Evolutionary conservation across 768 basidiomycete genomes (phyloP).

Genomic region (Polyporus arcularius): DNA sequence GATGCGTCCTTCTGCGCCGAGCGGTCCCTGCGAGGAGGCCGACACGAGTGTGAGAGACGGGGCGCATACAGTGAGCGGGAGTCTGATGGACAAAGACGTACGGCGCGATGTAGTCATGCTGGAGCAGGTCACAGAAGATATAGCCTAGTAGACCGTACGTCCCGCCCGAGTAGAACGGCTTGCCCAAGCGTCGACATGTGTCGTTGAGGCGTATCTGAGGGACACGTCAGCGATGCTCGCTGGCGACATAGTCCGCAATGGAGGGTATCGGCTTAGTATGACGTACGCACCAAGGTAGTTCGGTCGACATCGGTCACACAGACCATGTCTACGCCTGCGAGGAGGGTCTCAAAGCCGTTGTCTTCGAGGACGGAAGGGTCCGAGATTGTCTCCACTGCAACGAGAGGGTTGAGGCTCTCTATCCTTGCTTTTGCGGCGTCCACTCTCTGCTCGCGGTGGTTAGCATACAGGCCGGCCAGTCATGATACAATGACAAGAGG

Average conservation of each 20-base stretch:
- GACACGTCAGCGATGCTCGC: background rate
- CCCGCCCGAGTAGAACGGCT: conserved; percentile 90
- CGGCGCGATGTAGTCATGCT: conserved; percentile 86
- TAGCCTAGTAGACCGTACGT: conserved; percentile 90
- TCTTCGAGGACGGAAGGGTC: conserved; percentile 48
- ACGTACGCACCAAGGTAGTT: conserved; percentile 65
- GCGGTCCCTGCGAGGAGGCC: conserved; percentile 51
- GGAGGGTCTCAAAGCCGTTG: conserved; percentile 56
- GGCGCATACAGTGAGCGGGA: background rate
- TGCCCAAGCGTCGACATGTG: conserved; percentile 70
- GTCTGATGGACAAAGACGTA: conserved; percentile 42
- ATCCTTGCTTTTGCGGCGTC: conserved; percentile 84
- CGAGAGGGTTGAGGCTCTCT: conserved; percentile 90
- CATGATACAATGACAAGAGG: background rate
- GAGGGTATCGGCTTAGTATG: background rate
- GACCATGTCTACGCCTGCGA: conserved; percentile 77
- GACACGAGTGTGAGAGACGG: background rate
- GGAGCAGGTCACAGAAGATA: conserved; percentile 90
- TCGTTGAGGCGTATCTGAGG: conserved; percentile 74
- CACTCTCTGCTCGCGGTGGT: conserved; percentile 61
- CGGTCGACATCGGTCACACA: conserved; percentile 82
- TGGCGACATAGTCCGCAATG: background rate
- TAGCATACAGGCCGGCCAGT: background rate
- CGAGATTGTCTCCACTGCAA: conserved; percentile 71
- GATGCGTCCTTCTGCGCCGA: conserved; percentile 57